Percentiles rank a stretch among this genome's conserved stretches.
Evolutionary conservation across 1,284 basidiomycete species (phyloP).

Genomic region (Cryptococcus depauperatus): DNA sequence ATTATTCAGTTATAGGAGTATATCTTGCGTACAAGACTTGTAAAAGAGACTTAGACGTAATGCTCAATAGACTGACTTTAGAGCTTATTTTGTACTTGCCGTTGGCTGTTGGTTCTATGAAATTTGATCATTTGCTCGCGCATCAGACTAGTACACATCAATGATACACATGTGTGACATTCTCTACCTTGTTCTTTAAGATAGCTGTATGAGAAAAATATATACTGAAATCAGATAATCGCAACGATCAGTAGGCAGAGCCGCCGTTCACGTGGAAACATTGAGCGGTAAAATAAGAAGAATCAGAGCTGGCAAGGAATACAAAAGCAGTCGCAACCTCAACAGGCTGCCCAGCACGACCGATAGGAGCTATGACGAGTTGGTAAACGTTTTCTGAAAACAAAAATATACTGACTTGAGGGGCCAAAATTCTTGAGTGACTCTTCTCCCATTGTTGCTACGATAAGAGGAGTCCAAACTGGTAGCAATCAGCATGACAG

Average conservation of each 20-base stretch:
- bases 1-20: too few species aligned
- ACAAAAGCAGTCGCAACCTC: constrained; percentile 54
- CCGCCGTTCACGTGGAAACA: constrained; percentile 33
- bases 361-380: constrained; percentile 44
- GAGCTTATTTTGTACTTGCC: too few species aligned
- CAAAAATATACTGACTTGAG: constrained; percentile 22
- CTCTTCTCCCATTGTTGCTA: constrained; percentile 50
- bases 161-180: neutral
- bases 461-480: constrained; percentile 52
- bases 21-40: too few species aligned
- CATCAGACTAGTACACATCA: too few species aligned
- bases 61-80: too few species aligned
- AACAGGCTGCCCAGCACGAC: constrained; percentile 53
- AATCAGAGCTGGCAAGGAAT: constrained; percentile 52
- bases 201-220: neutral
- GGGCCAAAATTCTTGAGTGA: constrained; percentile 48
- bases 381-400: neutral
- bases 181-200: neutral
- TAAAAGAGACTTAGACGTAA: too few species aligned
- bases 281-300: constrained; percentile 50
- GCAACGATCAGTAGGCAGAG: constrained; percentile 16
- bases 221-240: neutral
- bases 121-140: too few species aligned
- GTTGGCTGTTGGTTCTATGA: too few species aligned
- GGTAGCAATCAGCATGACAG: constrained; percentile 13